Conservation (phyloP, 805 yeast genomes). For the Metschnikowia dekortorum region DNA sequence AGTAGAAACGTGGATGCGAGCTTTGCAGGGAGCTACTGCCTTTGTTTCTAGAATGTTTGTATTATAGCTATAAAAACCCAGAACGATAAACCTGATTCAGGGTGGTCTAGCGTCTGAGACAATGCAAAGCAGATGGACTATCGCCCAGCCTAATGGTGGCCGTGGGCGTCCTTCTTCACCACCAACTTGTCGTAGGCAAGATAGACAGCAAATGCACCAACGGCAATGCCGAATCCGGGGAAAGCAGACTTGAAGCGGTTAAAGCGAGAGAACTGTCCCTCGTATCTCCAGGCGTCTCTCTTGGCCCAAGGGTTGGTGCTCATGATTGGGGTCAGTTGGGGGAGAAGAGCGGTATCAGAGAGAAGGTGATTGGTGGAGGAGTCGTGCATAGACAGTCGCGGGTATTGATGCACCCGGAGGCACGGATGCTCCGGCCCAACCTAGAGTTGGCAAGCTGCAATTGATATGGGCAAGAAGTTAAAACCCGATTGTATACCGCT, state of each 20-base stretch:
- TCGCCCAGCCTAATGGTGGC: slow-evolving; percentile 15
- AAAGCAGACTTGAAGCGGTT: slow-evolving; percentile 67
- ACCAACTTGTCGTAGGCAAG: slow-evolving; percentile 57
- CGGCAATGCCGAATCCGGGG: slow-evolving; percentile 79
- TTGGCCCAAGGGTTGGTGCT: slow-evolving; percentile 29
- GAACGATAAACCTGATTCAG: background rate
- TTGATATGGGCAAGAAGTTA: too few relatives aligned
- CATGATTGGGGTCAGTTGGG: slow-evolving; percentile 8
- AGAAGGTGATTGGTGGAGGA: slow-evolving; percentile 16
- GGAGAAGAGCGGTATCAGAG: slow-evolving; percentile 6
- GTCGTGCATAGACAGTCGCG: slow-evolving; percentile 10
- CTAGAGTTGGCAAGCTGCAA: background rate
- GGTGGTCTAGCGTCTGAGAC: background rate
- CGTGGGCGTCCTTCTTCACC: slow-evolving; percentile 30
- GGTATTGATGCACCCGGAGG: background rate
- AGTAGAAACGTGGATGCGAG: too few relatives aligned
- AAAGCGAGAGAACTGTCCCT: slow-evolving; percentile 70
- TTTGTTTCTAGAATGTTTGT: background rate
- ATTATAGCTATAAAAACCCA: slow-evolving; percentile 1
- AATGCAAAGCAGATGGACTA: background rate
- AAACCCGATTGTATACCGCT: too few relatives aligned
- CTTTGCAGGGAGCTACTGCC: background rate
- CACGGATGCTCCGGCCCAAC: background rate
- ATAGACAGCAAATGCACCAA: slow-evolving; percentile 67
- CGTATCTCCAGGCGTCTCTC: slow-evolving; percentile 90